Conservation (phyloP, 2,329 filamentous ascomycete genomes). For the Dichotomopilus funicola region DNA sequence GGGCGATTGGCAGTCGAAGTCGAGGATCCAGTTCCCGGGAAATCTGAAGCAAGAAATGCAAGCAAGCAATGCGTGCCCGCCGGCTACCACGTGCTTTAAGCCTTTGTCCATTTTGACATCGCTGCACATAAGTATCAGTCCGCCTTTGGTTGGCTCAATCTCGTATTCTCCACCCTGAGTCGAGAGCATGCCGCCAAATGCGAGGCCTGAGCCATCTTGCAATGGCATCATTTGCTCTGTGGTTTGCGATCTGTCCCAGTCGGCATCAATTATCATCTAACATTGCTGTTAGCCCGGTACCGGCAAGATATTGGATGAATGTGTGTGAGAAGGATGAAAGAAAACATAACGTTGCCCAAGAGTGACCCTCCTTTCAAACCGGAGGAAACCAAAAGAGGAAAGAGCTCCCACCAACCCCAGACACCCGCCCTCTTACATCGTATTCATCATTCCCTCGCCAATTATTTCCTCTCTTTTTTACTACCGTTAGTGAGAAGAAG, state of each 20-base stretch:
- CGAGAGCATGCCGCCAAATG: neutral
- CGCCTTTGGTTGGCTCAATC: neutral
- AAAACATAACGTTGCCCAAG: no score
- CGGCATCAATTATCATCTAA: no score
- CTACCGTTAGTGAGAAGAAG: no score
- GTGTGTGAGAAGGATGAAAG: no score
- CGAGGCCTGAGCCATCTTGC: neutral
- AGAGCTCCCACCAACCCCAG: neutral
- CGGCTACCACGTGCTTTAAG: no score
- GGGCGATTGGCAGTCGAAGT: neutral
- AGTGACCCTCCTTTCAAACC: no score
- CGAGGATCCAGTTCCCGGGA: neutral
- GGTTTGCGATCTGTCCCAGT: neutral
- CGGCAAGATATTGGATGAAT: no score
- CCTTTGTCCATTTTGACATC: no score
- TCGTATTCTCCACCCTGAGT: constrained; percentile 2
- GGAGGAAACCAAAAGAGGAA: neutral
- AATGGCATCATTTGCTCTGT: neutral
- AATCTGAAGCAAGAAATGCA: no score
- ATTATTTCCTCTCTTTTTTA: constrained; percentile 1
- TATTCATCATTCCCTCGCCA: constrained; percentile 7
- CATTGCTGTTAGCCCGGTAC: no score
- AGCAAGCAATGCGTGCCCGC: neutral
- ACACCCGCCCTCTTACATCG: constrained; percentile 6
- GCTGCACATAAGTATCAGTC: no score